Evolutionary conservation across 2,329 filamentous ascomycete species (phyloP), one percentile per base, ranked within the genome.

Genomic region (Chaetoscypha palmicola): DNA sequence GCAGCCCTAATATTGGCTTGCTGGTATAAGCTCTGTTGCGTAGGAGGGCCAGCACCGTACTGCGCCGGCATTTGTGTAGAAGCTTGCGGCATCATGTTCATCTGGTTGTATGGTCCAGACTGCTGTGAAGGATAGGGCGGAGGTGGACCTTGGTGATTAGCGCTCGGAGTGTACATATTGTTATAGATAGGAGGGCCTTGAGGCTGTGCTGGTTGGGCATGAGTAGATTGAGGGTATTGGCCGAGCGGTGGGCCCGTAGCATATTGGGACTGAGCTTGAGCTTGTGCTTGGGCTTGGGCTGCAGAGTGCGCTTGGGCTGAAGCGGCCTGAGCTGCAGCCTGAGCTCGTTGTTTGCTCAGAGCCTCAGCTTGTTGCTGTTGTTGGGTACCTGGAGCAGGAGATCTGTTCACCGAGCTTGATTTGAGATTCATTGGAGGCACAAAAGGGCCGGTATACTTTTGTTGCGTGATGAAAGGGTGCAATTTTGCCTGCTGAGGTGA

Each of bases 371-470:
- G 88, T 62, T 95, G 87, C 62, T 97, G 92, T 64, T 96, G 90
- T 62, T 95, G 89, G 12, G 94, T 92, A 30, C 90, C 91, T 4
- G 90, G 91, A 4, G 91, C 89, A 11, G 90, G 87, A 16, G 91
- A 94, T 59, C 92, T 79, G 62, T 86, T 90, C 43, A 86, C 73
- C 2, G 86, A 85, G 57, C 85, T 87, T 16, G 88, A 81, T 64
- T 96, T 96, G 47, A 97, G 70, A 60, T 94, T 95, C 89, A 96
- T 95, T 2, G 91, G 91, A 7, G 92, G 92, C 37, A 97, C 86
- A 61, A 98, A 98, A 3, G 90, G 89, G 1, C 89, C 90, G 0
- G 90, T 96, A 62, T 84, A 98, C 69, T 97, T 98, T 61, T 94
- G 86, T 62, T 98, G 92, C 0, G 92, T 98, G 61, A 98, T 98